Percentiles rank a stretch among this genome's conserved stretches.
These are phyloP conservation scores for Botrytis medusae DNA, from an alignment of 2,329 filamentous ascomycete genomes.

Conservation along the genomic window DNA sequence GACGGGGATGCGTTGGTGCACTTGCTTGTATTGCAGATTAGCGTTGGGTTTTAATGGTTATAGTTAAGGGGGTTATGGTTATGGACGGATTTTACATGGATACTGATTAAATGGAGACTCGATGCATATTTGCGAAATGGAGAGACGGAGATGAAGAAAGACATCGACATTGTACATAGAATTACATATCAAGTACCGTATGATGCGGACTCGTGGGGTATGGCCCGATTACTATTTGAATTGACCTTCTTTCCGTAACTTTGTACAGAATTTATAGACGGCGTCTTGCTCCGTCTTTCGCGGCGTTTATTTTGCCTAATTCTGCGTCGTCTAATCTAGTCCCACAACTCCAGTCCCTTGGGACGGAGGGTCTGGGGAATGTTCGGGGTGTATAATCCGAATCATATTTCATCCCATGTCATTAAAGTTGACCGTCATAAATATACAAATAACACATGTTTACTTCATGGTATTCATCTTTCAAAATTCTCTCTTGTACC, in stretches of 20 bases:
- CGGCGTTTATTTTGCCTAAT: not conserved
- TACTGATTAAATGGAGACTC: slow-evolving; percentile 10
- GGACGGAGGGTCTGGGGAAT: not conserved
- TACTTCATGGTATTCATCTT: not conserved
- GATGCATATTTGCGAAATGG: slow-evolving; percentile 18
- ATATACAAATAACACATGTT: not conserved
- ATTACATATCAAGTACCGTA: slow-evolving; percentile 8
- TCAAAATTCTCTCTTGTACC: not conserved
- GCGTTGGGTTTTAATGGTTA: slow-evolving; percentile 15
- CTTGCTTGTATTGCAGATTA: slow-evolving; percentile 18
- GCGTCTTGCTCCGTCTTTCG: not conserved
- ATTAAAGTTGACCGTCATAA: not conserved
- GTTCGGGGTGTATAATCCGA: not conserved
- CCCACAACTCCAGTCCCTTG: not conserved
- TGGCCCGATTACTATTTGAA: slow-evolving; percentile 13
- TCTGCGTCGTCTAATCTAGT: not conserved
- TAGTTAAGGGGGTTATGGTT: slow-evolving; percentile 7
- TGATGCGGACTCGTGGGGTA: not conserved
- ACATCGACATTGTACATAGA: slow-evolving; percentile 19
- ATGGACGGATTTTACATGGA: slow-evolving; percentile 13
- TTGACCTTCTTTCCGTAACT: slow-evolving; percentile 11
- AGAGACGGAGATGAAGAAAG: slow-evolving; percentile 2
- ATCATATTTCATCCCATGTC: not conserved
- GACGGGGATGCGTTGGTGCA: slow-evolving; percentile 6
- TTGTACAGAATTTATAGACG: slow-evolving; percentile 4